These are phyloP conservation scores for Rutstroemia sp. DNA, from an alignment of 2,329 filamentous ascomycete species.

Conservation along the genomic window DNA sequence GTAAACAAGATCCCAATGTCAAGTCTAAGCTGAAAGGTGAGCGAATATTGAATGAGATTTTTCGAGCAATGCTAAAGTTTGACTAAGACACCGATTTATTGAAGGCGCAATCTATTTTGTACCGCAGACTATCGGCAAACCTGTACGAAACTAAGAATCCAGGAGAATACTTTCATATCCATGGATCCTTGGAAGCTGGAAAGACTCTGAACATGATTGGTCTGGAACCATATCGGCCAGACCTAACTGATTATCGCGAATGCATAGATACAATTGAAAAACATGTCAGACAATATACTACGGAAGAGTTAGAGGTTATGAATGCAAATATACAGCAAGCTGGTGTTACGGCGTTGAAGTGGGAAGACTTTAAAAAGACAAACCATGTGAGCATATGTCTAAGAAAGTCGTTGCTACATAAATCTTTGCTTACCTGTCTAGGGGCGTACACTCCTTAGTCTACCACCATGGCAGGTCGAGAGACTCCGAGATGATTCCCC, in stretches of 20 bases:
- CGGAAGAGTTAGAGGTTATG: constrained; percentile 48
- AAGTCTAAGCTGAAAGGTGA: constrained; percentile 38
- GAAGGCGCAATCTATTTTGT: constrained; percentile 61
- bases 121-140: constrained; percentile 66
- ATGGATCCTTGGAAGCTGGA: constrained; percentile 65
- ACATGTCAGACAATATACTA: constrained; percentile 47
- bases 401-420: background rate
- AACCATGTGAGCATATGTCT: constrained; percentile 37
- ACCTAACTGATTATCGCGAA: constrained; percentile 51
- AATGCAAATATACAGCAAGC: constrained; percentile 51
- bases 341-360: constrained; percentile 51
- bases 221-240: constrained; percentile 51
- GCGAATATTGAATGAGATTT: background rate
- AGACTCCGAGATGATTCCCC: constrained; percentile 36
- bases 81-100: constrained; percentile 61
- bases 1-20: constrained; percentile 39
- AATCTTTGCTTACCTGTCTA: constrained; percentile 10
- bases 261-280: constrained; percentile 53
- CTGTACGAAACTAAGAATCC: constrained; percentile 60
- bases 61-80: background rate
- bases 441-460: constrained; percentile 33
- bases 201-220: constrained; percentile 65
- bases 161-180: constrained; percentile 67
- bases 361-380: constrained; percentile 51
- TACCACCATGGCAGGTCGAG: constrained; percentile 41